phyloP scores from a whole-genome alignment of 2,329 filamentous ascomycete species.

The Annulohypoxylon truncatum region DNA sequence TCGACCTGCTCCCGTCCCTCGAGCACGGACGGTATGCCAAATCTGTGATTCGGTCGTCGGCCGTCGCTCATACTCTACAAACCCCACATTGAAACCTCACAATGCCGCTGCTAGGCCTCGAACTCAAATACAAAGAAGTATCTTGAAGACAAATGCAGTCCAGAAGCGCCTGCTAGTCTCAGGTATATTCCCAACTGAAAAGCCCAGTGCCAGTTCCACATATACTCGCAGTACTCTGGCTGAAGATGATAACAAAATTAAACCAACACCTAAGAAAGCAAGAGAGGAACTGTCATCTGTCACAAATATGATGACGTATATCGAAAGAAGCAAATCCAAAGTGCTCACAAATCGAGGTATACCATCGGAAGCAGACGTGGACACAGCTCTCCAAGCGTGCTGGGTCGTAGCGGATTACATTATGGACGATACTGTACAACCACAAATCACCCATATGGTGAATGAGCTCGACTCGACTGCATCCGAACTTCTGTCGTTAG shows the following conservation, averaged over 20 bases:
- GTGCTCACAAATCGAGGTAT: constrained; percentile 41
- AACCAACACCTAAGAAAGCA: constrained; percentile 12
- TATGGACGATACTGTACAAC: constrained; percentile 48
- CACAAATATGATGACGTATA: constrained; percentile 46
- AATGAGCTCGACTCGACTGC: constrained; percentile 52
- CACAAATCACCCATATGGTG: constrained; percentile 48
- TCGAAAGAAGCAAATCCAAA: constrained; percentile 44
- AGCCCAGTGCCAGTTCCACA: background rate
- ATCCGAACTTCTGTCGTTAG: constrained; percentile 52
- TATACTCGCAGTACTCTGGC: constrained; percentile 1
- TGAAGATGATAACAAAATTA: constrained; percentile 8
- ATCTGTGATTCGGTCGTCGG: constrained; percentile 49
- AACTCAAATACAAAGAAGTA: constrained; percentile 28
- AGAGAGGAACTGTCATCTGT: constrained; percentile 42
- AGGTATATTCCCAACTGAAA: constrained; percentile 23
- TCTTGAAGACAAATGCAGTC: background rate
- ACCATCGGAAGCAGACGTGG: constrained; percentile 47
- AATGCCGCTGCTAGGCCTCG: constrained; percentile 44
- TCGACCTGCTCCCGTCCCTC: constrained; percentile 39
- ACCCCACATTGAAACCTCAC: constrained; percentile 47
- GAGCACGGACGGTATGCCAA: constrained; percentile 44
- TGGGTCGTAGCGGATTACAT: constrained; percentile 47
- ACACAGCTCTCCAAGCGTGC: constrained; percentile 47
- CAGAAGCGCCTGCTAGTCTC: constrained; percentile 23
- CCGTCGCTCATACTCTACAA: constrained; percentile 39